Conservation (phyloP, 495 filamentous ascomycete genomes). For the Aspergillus homomorphus region DNA sequence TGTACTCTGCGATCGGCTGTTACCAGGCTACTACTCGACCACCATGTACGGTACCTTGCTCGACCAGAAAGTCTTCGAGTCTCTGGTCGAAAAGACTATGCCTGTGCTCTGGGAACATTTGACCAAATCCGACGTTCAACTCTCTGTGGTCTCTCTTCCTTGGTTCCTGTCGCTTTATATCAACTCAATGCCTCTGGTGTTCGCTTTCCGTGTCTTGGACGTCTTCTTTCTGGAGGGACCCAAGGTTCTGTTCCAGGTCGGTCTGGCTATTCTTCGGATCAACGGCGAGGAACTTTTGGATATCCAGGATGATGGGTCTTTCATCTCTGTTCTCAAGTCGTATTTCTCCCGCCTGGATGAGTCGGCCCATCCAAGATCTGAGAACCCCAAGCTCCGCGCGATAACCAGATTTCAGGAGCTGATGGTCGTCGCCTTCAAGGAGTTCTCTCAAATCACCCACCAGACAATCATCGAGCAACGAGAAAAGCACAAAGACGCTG, state of each 20-base stretch:
- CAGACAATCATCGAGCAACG: conserved; percentile 85
- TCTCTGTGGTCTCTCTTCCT: conserved; percentile 96
- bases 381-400: conserved; percentile 86
- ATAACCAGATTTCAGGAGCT: conserved; percentile 96
- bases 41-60: conserved; percentile 98
- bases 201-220: conserved; percentile 92
- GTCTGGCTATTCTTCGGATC: conserved; percentile 91
- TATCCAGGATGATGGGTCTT: conserved; percentile 90
- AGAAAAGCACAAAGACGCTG: conserved; percentile 85
- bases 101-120: conserved; percentile 97
- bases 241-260: conserved; percentile 95
- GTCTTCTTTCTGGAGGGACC: conserved; percentile 98
- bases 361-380: conserved; percentile 90
- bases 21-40: conserved; percentile 94
- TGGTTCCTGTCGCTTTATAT: conserved; percentile 99
- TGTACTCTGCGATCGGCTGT: conserved; percentile 83
- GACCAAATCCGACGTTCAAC: conserved; percentile 88
- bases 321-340: conserved; percentile 91
- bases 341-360: conserved; percentile 94
- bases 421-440: conserved; percentile 98
- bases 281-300: conserved; percentile 98
- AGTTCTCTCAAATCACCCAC: conserved; percentile 94
- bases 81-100: conserved; percentile 96
- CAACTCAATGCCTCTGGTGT: conserved; percentile 97
- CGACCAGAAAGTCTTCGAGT: conserved; percentile 96